Percentiles rank a stretch among this genome's conserved stretches.
These are phyloP conservation scores for Ottelia alismoides DNA, from an alignment of 106 monocot genomes.

Conservation along the genomic window DNA sequence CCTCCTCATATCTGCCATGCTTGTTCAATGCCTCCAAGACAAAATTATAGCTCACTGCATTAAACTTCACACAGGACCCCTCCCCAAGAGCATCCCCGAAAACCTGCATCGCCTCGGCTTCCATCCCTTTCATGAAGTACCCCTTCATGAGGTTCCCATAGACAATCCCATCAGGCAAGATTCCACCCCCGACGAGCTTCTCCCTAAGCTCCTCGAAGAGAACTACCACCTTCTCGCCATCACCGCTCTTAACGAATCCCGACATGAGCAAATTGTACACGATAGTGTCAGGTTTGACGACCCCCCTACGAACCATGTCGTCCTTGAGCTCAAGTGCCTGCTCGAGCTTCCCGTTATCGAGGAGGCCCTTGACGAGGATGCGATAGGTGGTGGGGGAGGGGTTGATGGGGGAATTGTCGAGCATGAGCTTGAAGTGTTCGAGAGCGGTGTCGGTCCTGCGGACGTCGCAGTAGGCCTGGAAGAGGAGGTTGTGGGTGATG, in stretches of 20 bases:
- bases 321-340: conserved; percentile 70
- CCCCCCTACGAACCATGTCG: conserved; percentile 52
- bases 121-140: conserved; percentile 73
- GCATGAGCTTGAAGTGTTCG: conserved; percentile 71
- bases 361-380: conserved; percentile 61
- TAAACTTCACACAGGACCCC: conserved; percentile 55
- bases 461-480: conserved; percentile 81
- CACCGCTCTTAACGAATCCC: conserved; percentile 45
- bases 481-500: conserved; percentile 77
- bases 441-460: conserved; percentile 75
- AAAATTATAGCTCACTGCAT: conserved; percentile 60
- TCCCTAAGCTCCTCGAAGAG: conserved; percentile 63
- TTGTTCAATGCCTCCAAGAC: conserved; percentile 64
- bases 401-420: conserved; percentile 41
- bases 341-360: conserved; percentile 55
- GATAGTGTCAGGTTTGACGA: conserved; percentile 39
- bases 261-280: conserved; percentile 76
- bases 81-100: conserved; percentile 40
- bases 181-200: conserved; percentile 47
- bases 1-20: conserved; percentile 58
- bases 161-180: conserved; percentile 41
- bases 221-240: conserved; percentile 32
- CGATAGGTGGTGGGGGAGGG: conserved; percentile 82
- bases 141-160: conserved; percentile 92
- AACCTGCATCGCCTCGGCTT: conserved; percentile 52